Percentiles rank a stretch among this genome's conserved stretches.
phyloP scores from a whole-genome alignment of 441 rosid genomes.

The Isatis lusitanica region DNA sequence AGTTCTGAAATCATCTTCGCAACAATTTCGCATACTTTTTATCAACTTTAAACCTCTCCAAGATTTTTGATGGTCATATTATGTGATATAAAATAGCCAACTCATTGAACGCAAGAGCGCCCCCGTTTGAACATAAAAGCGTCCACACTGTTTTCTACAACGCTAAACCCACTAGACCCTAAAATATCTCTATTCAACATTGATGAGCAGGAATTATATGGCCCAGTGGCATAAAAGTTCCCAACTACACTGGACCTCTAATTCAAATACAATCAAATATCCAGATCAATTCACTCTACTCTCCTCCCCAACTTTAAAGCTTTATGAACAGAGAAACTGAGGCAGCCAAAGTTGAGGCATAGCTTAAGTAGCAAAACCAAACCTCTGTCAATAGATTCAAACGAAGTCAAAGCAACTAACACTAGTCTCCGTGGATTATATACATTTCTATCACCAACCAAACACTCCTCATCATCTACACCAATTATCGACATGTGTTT shows the following conservation, averaged over 20 bases:
- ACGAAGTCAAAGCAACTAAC: not conserved
- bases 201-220: too few species aligned
- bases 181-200: too few species aligned
- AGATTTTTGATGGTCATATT: not conserved
- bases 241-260: not conserved
- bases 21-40: not conserved
- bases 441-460: not conserved
- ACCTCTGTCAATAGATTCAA: not conserved
- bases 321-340: not conserved
- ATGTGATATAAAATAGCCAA: not conserved
- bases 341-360: slow-evolving; percentile 3
- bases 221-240: not conserved
- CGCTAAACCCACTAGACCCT: not conserved
- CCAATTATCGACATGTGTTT: not conserved
- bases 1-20: not conserved
- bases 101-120: too few species aligned
- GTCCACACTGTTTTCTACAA: slow-evolving; percentile 7
- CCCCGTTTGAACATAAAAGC: not conserved
- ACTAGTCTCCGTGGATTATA: not conserved
- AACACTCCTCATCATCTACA: slow-evolving; percentile 2
- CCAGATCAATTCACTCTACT: not conserved
- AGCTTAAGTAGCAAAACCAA: not conserved
- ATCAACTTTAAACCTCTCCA: not conserved
- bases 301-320: not conserved
- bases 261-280: not conserved